Conservation (phyloP, 2,329 filamentous ascomycete species). For the Phyllosticta citriasiana region DNA sequence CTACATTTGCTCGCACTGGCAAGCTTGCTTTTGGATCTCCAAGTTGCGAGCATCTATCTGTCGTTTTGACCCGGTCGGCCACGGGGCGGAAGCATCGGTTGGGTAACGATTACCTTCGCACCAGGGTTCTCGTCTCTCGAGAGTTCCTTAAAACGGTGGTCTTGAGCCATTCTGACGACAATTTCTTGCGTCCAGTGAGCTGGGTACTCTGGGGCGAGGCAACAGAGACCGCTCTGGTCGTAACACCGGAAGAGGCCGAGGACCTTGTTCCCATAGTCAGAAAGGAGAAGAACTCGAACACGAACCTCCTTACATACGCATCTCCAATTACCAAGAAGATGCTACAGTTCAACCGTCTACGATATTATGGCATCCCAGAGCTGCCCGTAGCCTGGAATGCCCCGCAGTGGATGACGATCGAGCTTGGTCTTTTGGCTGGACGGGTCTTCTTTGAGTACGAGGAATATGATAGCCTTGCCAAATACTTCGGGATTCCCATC, state of each 20-base stretch:
- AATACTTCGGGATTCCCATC: slow-evolving; percentile 18
- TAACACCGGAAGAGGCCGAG: slow-evolving; percentile 57
- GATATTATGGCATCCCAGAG: slow-evolving; percentile 43
- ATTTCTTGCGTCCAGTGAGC: slow-evolving; percentile 42
- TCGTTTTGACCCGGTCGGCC: slow-evolving; percentile 20
- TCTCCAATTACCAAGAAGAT: slow-evolving; percentile 52
- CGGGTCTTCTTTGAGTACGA: slow-evolving; percentile 48
- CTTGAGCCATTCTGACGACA: slow-evolving; percentile 28
- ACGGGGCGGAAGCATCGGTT: slow-evolving; percentile 29
- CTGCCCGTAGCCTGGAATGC: slow-evolving; percentile 32
- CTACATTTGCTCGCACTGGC: slow-evolving; percentile 38
- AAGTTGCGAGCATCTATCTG: neutral
- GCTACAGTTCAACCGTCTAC: slow-evolving; percentile 47
- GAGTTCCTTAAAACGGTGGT: slow-evolving; percentile 43
- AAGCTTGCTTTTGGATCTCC: slow-evolving; percentile 17
- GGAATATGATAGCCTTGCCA: slow-evolving; percentile 29
- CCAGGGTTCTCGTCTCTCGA: slow-evolving; percentile 30
- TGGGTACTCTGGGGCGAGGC: slow-evolving; percentile 51
- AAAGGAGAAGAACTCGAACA: slow-evolving; percentile 7
- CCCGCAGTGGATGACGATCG: slow-evolving; percentile 45
- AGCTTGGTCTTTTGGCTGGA: slow-evolving; percentile 52
- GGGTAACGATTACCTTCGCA: slow-evolving; percentile 13
- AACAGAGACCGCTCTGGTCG: slow-evolving; percentile 41
- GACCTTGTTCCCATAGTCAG: slow-evolving; percentile 38
- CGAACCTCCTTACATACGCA: slow-evolving; percentile 47